Conservation (phyloP, 805 yeast species). For the Saccharomycopsis capsularis region DNA sequence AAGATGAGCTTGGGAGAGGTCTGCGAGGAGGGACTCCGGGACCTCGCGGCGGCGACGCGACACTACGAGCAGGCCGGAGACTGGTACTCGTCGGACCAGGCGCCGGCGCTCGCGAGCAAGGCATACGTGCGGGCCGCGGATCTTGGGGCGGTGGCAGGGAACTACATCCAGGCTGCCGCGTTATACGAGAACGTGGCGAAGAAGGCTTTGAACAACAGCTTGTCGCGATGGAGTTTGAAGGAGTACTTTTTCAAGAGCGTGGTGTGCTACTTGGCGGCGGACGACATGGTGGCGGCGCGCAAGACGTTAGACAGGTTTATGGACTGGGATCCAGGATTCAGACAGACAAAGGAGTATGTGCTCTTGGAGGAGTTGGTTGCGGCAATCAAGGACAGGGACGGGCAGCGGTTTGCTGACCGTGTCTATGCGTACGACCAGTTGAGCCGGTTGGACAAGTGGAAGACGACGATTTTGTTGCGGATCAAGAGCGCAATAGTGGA, state of each 20-base stretch:
- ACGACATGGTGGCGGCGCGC: constrained; percentile 80
- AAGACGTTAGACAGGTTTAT: constrained; percentile 58
- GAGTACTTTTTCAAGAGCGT: constrained; percentile 84
- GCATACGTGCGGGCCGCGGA: constrained; percentile 88
- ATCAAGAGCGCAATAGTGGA: constrained; percentile 68
- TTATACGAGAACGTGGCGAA: constrained; percentile 74
- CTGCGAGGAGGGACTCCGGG: constrained; percentile 69
- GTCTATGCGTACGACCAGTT: constrained; percentile 83
- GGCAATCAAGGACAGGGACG: constrained; percentile 71
- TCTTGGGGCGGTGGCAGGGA: constrained; percentile 67
- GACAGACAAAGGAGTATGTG: constrained; percentile 65
- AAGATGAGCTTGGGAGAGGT: constrained; percentile 84
- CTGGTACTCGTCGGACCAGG: constrained; percentile 91
- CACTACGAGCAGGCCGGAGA: constrained; percentile 93
- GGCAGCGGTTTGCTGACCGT: constrained; percentile 64
- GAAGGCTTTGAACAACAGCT: constrained; percentile 62
- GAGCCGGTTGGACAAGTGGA: constrained; percentile 83
- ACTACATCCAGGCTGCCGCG: constrained; percentile 68
- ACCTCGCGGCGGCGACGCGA: constrained; percentile 59
- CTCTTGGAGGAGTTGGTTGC: constrained; percentile 60
- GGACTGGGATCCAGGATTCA: constrained; percentile 69
- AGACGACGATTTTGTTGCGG: constrained; percentile 73
- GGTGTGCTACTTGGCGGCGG: constrained; percentile 75
- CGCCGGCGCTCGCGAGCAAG: constrained; percentile 83
- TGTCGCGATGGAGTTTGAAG: constrained; percentile 86